Conservation (phyloP, 225 moss, liverwort and hornwort species). For the Pseudisothecium myosuroides region DNA sequence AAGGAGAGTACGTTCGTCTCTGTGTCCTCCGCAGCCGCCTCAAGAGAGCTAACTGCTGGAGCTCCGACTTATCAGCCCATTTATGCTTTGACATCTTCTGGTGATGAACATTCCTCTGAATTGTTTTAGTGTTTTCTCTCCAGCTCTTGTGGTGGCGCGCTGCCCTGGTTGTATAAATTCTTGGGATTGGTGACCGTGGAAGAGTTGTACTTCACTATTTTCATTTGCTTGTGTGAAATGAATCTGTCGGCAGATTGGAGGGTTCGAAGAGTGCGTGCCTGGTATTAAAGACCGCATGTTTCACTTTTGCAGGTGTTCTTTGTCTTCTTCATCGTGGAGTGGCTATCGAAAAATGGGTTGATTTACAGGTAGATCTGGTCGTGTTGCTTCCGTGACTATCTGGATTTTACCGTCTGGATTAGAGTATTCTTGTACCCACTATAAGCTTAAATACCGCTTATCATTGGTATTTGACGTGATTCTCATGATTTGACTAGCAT, state of each 20-base stretch:
- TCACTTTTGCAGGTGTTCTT: slow-evolving; percentile 42
- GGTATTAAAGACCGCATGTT: background rate
- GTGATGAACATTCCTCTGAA: slow-evolving; percentile 9
- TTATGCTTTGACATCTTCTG: slow-evolving; percentile 53
- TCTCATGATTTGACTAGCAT: background rate
- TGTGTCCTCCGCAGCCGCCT: slow-evolving; percentile 25
- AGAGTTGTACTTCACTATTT: background rate
- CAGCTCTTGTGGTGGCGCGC: background rate
- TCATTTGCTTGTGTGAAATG: background rate
- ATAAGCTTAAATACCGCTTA: background rate
- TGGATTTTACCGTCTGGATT: background rate
- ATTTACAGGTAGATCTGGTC: slow-evolving; percentile 41
- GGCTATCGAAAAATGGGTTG: slow-evolving; percentile 74
- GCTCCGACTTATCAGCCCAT: slow-evolving; percentile 39
- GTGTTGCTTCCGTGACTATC: background rate
- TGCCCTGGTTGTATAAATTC: background rate
- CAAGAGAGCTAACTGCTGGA: slow-evolving; percentile 34
- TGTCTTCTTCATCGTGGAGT: slow-evolving; percentile 54
- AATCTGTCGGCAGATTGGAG: background rate
- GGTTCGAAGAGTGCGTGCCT: background rate
- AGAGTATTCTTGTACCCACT: background rate
- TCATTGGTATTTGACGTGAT: background rate
- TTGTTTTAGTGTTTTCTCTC: background rate
- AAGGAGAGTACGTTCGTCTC: slow-evolving; percentile 47
- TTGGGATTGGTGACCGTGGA: background rate